A percentile compares a stretch with the other conserved stretches of the same genome.
These are phyloP conservation scores for Sungouiella thailandica DNA, from an alignment of 805 yeast genomes.

Conservation along the genomic window DNA sequence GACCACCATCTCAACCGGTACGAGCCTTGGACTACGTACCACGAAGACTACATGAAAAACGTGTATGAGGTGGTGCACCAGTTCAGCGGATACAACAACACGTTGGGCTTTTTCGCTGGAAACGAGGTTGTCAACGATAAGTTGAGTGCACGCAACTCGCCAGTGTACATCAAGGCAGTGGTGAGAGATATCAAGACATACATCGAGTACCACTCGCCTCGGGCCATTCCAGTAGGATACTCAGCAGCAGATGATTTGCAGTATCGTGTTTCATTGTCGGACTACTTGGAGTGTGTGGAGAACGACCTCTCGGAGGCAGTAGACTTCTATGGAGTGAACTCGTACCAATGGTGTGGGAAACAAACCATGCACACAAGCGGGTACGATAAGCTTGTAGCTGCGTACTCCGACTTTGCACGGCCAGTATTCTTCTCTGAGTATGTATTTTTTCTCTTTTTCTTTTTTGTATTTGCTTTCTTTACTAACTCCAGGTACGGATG, in stretches of 20 bases:
- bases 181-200: constrained; percentile 78
- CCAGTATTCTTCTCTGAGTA: constrained; percentile 90
- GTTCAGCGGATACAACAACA: constrained; percentile 80
- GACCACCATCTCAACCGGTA: constrained; percentile 81
- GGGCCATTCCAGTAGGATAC: constrained; percentile 85
- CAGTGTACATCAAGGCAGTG: constrained; percentile 72
- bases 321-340: constrained; percentile 79
- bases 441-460: constrained; percentile 6
- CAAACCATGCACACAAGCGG: constrained; percentile 83
- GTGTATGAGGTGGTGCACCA: constrained; percentile 75
- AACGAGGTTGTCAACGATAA: constrained; percentile 85
- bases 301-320: constrained; percentile 47
- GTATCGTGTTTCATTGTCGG: constrained; percentile 71
- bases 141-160: constrained; percentile 62
- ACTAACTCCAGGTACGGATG: constrained; percentile 55
- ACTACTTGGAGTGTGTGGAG: constrained; percentile 73
- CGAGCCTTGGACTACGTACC: constrained; percentile 92
- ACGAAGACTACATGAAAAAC: constrained; percentile 62
- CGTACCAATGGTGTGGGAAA: constrained; percentile 84
- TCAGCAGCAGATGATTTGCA: constrained; percentile 92
- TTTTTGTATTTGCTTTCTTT: not conserved
- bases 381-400: constrained; percentile 54
- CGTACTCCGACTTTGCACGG: constrained; percentile 59
- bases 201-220: constrained; percentile 50
- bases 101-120: constrained; percentile 88